A percentile compares a stretch with the other conserved stretches of the same genome.
phyloP scores from a whole-genome alignment of 2,329 filamentous ascomycete genomes.

The Botryotinia globosa region DNA sequence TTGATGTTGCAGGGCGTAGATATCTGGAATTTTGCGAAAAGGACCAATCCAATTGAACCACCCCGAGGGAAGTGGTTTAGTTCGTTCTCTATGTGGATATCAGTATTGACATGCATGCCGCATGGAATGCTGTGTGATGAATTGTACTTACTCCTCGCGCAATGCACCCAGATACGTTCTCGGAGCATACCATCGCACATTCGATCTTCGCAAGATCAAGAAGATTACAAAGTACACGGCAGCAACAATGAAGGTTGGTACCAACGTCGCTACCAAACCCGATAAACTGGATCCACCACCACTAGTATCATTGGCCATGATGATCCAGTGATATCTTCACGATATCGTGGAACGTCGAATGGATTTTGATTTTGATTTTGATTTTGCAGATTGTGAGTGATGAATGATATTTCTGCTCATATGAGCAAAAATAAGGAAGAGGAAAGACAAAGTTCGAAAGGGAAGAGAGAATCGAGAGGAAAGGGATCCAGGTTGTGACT shows the following conservation, averaged over 20 bases:
- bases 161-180: slow-evolving; percentile 54
- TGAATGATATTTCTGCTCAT: slow-evolving; percentile 7
- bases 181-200: slow-evolving; percentile 52
- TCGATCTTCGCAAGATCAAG: slow-evolving; percentile 47
- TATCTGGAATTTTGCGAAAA: slow-evolving; percentile 69
- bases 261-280: slow-evolving; percentile 48
- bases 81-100: slow-evolving; percentile 48
- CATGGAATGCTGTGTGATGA: neutral
- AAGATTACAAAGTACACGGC: slow-evolving; percentile 48
- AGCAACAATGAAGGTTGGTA: slow-evolving; percentile 45
- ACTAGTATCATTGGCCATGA: neutral
- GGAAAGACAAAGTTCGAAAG: neutral
- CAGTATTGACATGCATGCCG: slow-evolving; percentile 21
- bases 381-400: neutral
- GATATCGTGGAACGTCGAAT: neutral
- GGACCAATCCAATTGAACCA: slow-evolving; percentile 64
- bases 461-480: neutral
- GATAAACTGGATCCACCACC: slow-evolving; percentile 30
- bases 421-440: slow-evolving; percentile 5
- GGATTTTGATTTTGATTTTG: neutral
- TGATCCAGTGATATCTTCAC: neutral
- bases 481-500: too few species aligned
- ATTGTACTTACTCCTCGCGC: slow-evolving; percentile 41
- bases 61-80: slow-evolving; percentile 57
- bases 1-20: slow-evolving; percentile 82